A percentile compares a stretch with the other conserved stretches of the same genome.
Conservation (phyloP, 129 eudicot species). For the Arctium minus region DNA sequence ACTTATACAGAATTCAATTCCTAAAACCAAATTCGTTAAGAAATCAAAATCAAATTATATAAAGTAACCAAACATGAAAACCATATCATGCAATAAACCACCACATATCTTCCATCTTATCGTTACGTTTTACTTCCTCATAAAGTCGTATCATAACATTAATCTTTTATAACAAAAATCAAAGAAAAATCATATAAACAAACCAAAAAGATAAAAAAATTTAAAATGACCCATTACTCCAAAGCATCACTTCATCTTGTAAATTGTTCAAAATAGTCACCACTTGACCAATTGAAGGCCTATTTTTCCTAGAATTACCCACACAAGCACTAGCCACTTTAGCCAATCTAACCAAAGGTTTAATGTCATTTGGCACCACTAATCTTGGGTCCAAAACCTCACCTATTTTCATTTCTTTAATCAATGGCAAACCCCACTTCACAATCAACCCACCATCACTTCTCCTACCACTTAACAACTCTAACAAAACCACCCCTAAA, state of each 20-base stretch:
- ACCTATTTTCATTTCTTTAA: slow-evolving; percentile 60
- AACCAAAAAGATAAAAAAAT: neutral
- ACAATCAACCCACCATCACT: slow-evolving; percentile 73
- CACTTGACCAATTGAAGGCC: slow-evolving; percentile 70
- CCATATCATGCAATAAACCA: slow-evolving; percentile 6
- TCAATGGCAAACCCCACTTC: slow-evolving; percentile 85
- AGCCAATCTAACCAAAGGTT: slow-evolving; percentile 74
- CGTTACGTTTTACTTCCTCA: neutral
- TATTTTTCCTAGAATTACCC: slow-evolving; percentile 63
- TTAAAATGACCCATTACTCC: slow-evolving; percentile 33
- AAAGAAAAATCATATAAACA: neutral
- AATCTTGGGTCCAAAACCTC: slow-evolving; percentile 78
- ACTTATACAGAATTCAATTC: neutral
- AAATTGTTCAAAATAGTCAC: slow-evolving; percentile 61
- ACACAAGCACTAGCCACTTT: slow-evolving; percentile 92
- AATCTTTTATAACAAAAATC: neutral
- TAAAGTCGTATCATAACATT: neutral
- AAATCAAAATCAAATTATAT: slow-evolving; percentile 3
- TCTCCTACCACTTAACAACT: slow-evolving; percentile 84
- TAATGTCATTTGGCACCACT: slow-evolving; percentile 50
- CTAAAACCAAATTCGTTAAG: neutral
- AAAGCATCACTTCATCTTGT: slow-evolving; percentile 36
- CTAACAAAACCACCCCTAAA: slow-evolving; percentile 83
- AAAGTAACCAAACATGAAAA: slow-evolving; percentile 29
- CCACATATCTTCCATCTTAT: too few species aligned